phyloP scores from a whole-genome alignment of 768 basidiomycete species.

The Macrolepiota fuliginosa region DNA sequence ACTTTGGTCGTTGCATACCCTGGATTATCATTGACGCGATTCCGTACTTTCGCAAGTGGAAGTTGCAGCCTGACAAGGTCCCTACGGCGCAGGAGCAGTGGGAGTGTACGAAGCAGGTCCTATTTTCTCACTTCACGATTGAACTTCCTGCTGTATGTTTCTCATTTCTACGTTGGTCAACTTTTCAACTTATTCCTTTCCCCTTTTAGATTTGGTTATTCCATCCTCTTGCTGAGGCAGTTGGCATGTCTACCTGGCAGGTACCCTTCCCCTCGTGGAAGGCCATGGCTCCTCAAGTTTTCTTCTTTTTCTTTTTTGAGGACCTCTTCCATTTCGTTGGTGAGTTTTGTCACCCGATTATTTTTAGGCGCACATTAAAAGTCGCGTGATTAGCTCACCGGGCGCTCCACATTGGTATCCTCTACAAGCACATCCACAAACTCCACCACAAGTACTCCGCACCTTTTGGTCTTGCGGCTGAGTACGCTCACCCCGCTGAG shows the following conservation, averaged over 20 bases:
- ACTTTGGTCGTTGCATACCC: slow-evolving; percentile 93
- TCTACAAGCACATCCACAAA: slow-evolving; percentile 95
- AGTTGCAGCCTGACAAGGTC: slow-evolving; percentile 84
- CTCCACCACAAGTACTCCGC: slow-evolving; percentile 97
- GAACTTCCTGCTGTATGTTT: slow-evolving; percentile 81
- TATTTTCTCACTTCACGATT: slow-evolving; percentile 93
- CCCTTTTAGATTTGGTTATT: slow-evolving; percentile 76
- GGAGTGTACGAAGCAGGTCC: slow-evolving; percentile 93
- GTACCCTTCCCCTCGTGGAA: slow-evolving; percentile 83
- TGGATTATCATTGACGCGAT: slow-evolving; percentile 96
- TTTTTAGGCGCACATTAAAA: slow-evolving; percentile 1
- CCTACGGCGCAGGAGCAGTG: slow-evolving; percentile 84
- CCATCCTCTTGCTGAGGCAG: slow-evolving; percentile 82
- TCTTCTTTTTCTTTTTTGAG: slow-evolving; percentile 93
- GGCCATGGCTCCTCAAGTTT: slow-evolving; percentile 73
- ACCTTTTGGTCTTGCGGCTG: slow-evolving; percentile 95
- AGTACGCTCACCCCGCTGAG: slow-evolving; percentile 97
- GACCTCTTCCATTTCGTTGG: slow-evolving; percentile 93
- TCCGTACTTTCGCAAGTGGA: slow-evolving; percentile 93
- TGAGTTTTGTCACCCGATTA: slow-evolving; percentile 27
- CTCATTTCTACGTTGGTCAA: no score
- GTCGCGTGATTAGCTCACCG: slow-evolving; percentile 63
- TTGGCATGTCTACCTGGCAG: slow-evolving; percentile 92
- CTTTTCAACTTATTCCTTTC: background rate
- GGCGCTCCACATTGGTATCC: slow-evolving; percentile 76